Evolutionary conservation across 2,329 filamentous ascomycete species (phyloP).

Genomic region (Mycosphaerella sp.): DNA sequence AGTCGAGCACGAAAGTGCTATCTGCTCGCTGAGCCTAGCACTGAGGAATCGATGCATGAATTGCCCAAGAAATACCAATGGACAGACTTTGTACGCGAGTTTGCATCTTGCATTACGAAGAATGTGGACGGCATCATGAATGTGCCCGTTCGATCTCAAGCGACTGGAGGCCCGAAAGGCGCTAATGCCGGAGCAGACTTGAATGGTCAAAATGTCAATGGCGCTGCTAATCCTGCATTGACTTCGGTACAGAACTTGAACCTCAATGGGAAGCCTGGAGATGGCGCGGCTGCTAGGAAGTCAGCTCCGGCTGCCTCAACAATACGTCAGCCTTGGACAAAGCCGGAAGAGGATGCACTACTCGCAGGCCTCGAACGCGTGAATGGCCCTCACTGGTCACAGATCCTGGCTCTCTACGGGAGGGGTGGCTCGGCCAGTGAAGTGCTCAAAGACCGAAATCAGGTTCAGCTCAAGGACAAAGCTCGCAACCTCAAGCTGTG

Average conservation of each 20-base stretch:
- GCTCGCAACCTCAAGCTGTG: conserved; percentile 84
- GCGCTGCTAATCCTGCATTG: conserved; percentile 1
- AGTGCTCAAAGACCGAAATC: conserved; percentile 79
- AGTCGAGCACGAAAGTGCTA: conserved; percentile 51
- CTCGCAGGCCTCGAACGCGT: conserved; percentile 85
- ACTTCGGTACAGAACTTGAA: conserved; percentile 5
- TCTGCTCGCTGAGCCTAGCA: conserved; percentile 46
- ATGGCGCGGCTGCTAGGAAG: conserved; percentile 12
- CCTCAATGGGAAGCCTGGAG: conserved; percentile 4
- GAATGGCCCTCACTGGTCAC: conserved; percentile 87
- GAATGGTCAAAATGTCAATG: conserved; percentile 6
- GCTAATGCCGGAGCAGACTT: conserved; percentile 4
- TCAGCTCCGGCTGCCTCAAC: conserved; percentile 21
- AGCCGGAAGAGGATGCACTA: conserved; percentile 81
- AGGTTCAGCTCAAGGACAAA: conserved; percentile 90
- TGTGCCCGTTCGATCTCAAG: conserved; percentile 27
- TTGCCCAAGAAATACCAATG: conserved; percentile 57
- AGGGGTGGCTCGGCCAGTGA: conserved; percentile 72
- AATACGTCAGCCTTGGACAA: conserved; percentile 69
- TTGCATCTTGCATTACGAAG: conserved; percentile 54
- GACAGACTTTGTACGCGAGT: conserved; percentile 56
- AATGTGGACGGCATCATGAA: conserved; percentile 46
- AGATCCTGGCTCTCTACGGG: conserved; percentile 80
- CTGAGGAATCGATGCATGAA: conserved; percentile 40
- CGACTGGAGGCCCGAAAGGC: conserved; percentile 8